These are phyloP conservation scores for Phytopythium helicoides DNA, from an alignment of 352 stramenopile species.

Conservation along the genomic window DNA sequence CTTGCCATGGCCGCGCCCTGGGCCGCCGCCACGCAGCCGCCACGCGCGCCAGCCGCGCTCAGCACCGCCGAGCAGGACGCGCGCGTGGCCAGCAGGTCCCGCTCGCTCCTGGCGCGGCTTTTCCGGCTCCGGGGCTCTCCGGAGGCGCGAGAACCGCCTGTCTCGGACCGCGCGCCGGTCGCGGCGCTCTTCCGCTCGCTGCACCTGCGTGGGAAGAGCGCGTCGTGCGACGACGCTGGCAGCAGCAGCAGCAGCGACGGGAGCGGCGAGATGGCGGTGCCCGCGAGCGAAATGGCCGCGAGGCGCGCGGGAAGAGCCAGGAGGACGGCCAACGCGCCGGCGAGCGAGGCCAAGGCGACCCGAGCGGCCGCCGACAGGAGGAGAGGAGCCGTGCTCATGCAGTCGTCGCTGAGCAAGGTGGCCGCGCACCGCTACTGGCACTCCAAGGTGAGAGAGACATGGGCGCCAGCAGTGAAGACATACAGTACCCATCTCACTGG, in stretches of 20 bases:
- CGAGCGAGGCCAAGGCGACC: neutral
- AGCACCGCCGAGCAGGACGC: slow-evolving; percentile 7
- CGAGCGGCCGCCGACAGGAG: neutral
- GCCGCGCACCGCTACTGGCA: slow-evolving; percentile 56
- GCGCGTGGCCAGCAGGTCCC: slow-evolving; percentile 5
- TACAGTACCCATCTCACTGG: too few relatives aligned
- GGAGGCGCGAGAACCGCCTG: too few relatives aligned
- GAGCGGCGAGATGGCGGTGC: neutral
- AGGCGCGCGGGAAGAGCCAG: neutral
- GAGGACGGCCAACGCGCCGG: too few relatives aligned
- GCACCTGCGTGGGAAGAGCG: slow-evolving; percentile 14
- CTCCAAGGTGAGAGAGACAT: slow-evolving; percentile 42
- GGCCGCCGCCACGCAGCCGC: too few relatives aligned
- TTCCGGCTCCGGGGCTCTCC: slow-evolving; percentile 28
- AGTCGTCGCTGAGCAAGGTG: slow-evolving; percentile 55
- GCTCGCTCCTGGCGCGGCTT: slow-evolving; percentile 25
- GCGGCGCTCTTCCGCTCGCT: slow-evolving; percentile 31
- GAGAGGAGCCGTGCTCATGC: slow-evolving; percentile 26
- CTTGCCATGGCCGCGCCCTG: too few relatives aligned
- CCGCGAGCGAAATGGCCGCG: neutral
- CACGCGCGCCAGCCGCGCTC: too few relatives aligned
- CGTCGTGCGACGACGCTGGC: slow-evolving; percentile 3
- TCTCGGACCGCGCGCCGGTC: slow-evolving; percentile 17
- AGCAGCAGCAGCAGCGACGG: neutral
- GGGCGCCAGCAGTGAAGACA: too few relatives aligned